These are phyloP conservation scores for Crucibulum laeve DNA, from an alignment of 768 basidiomycete genomes.

Conservation along the genomic window DNA sequence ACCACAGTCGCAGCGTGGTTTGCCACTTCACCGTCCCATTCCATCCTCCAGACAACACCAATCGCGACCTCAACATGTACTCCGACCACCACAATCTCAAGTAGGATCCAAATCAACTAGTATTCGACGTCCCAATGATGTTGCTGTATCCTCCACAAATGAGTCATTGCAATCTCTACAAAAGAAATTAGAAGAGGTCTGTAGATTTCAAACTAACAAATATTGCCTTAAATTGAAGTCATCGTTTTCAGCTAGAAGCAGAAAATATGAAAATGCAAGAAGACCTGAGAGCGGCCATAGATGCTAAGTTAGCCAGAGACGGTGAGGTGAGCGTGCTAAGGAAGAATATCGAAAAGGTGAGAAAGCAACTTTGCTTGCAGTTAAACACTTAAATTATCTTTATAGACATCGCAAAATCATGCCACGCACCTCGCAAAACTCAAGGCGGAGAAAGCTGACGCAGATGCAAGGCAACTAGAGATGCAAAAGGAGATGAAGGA, in stretches of 20 bases:
- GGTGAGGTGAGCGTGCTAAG: slow-evolving; percentile 70
- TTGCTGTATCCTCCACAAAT: too few relatives aligned
- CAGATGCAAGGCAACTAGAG: slow-evolving; percentile 49
- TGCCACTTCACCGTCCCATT: too few relatives aligned
- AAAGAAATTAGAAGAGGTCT: slow-evolving; percentile 43
- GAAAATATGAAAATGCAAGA: slow-evolving; percentile 43
- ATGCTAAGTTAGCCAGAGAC: slow-evolving; percentile 53
- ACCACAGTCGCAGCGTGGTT: too few relatives aligned
- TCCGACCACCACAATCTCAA: too few relatives aligned
- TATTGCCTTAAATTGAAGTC: slow-evolving; percentile 8
- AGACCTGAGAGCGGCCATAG: slow-evolving; percentile 42
- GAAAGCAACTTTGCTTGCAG: not conserved
- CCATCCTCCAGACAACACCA: too few relatives aligned
- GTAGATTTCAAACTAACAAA: slow-evolving; percentile 9
- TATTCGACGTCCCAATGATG: too few relatives aligned
- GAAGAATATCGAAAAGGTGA: slow-evolving; percentile 65
- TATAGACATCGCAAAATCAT: slow-evolving; percentile 56
- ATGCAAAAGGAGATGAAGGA: slow-evolving; percentile 60
- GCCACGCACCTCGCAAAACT: slow-evolving; percentile 50
- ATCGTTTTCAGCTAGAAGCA: slow-evolving; percentile 39
- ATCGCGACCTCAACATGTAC: too few relatives aligned
- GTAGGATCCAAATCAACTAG: too few relatives aligned
- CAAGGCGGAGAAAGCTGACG: slow-evolving; percentile 56
- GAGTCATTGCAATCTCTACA: slow-evolving; percentile 26
- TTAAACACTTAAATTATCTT: slow-evolving; percentile 6